Evolutionary conservation across 2,329 filamentous ascomycete genomes (phyloP), one percentile per base, ranked within the genome.

Genomic region (Epichloe typhina): DNA sequence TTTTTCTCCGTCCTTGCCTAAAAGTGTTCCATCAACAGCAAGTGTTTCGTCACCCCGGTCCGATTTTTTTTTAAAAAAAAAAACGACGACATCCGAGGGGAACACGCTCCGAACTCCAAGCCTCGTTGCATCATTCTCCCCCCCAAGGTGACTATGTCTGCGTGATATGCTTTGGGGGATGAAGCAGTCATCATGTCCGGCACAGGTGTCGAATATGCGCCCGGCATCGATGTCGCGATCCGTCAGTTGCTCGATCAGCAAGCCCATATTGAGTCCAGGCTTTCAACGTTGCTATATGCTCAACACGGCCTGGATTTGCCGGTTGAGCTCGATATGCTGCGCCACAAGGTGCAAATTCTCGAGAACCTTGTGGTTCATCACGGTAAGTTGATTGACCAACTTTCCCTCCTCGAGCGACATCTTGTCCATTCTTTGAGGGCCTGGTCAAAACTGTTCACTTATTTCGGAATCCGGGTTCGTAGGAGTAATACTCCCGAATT

Each of bases 251-350:
- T 75, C 53, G 70, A 73, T 55, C 74, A 79, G 61, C 74, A 76
- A 59, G 72, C 72, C 59, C 72, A 75, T 54, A 74, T 77, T 57
- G 72, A 76, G 58, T 69, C 74, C 54, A 72, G 71, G 60, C 67
- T 77, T 49, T 69, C 71, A 51, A 66, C 67, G 53, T 62, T 77
- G 46, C 66, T 77, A 15, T 71, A 72, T 50, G 65, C 66, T 56
- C 72, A 70, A 55, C 71, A 73, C 64, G 69, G 69, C 46, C 67
- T 71, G 49, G 71, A 76, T 60, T 63, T 70, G 56, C 69, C 68
- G 54, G 55, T 69, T 46, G 77, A 80, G 65, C 65, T 77, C 31
- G 68, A 71, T 48, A 77, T 79, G 73, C 65, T 81, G 58, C 75
- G 73, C 53, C 71, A 76, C 62, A 80, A 80, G 62, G 65, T 74